phyloP scores from a whole-genome alignment of 2,329 filamentous ascomycete genomes.

The Diaporthe batatas region DNA sequence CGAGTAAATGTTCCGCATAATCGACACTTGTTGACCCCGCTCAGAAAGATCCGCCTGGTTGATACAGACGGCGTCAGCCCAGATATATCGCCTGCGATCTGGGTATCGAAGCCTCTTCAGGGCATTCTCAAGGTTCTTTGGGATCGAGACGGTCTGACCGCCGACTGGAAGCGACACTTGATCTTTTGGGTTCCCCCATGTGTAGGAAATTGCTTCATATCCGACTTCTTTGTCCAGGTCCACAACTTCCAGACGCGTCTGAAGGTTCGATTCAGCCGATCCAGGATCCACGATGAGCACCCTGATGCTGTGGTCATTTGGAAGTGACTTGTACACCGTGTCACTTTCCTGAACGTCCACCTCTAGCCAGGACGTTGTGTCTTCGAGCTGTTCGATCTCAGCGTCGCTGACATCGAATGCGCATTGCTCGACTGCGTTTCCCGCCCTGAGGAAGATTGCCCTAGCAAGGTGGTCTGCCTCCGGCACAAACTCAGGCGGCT shows the following conservation, averaged over 20 bases:
- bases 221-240: constrained; percentile 18
- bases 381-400: constrained; percentile 14
- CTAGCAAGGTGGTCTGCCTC: constrained; percentile 40
- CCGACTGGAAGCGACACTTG: constrained; percentile 12
- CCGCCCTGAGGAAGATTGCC: constrained; percentile 42
- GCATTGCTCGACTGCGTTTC: constrained; percentile 39
- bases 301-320: constrained; percentile 28
- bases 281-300: constrained; percentile 13
- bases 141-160: background rate
- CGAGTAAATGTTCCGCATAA: constrained; percentile 32
- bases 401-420: constrained; percentile 26
- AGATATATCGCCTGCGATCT: constrained; percentile 24
- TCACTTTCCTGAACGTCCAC: constrained; percentile 1
- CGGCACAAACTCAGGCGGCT: constrained; percentile 29
- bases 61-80: constrained; percentile 37
- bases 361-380: constrained; percentile 6
- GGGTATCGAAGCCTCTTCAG: constrained; percentile 13
- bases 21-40: constrained; percentile 26
- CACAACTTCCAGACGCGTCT: constrained; percentile 23
- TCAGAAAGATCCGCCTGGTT: constrained; percentile 32
- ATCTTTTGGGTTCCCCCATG: constrained; percentile 28
- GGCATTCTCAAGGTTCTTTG: constrained; percentile 24
- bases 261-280: background rate
- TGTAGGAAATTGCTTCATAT: constrained; percentile 35
- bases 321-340: background rate